Base-by-base conservation (phyloP, 1,284 basidiomycete species). In the Leccinum solheimii region DNA sequence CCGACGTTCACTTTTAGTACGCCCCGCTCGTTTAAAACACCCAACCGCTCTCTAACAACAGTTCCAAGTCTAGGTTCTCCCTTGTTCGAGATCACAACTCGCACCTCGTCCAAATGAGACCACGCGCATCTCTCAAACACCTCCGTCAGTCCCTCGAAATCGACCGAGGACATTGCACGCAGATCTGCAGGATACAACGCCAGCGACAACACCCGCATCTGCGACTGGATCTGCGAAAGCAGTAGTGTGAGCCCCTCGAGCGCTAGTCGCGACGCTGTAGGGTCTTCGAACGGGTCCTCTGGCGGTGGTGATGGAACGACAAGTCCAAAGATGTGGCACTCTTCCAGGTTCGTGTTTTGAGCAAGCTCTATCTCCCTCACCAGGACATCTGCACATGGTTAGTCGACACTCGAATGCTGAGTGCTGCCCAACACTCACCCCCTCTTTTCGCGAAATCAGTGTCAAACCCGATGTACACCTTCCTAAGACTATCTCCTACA, bases 311-410 rank as follows among this genome's bases (percentile, higher is more conserved):
- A 74, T 26, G 72, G 72, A 45, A 76, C 64, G 14, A 73, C 69
- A 10, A 73, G 69, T 5, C 72, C 75, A 60, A 76, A 73, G 38
- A 73, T 64, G 57, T 76, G 74, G 36, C 74, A 62, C 58, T 74
- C 74, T 56, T 66, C 68, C 23, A 73, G 62, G 49, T 58, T 64
- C 14, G 55, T 64, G 52, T 75, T 73, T 19, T 63, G 57, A 0
- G 66, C 56, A 14, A 73, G 73, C 16, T 66, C 62, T 43, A 76
- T 65, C 34, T 73, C 71, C 27, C 54, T 67, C 48, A 75, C 69
- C 36, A 76, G 52, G 5, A 53, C 56, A 58, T 70, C 75, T 73
- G 55, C 21, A 53, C 26, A 43, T 19, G 13, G 51, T 73, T 43
- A 69, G 64, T 62, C 19, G 32, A 21, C 27, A 2, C 1, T 8